Evolutionary conservation across 2,329 filamentous ascomycete genomes (phyloP), one percentile per base, ranked within the genome.

Genomic region (Nannizzia gypsea): DNA sequence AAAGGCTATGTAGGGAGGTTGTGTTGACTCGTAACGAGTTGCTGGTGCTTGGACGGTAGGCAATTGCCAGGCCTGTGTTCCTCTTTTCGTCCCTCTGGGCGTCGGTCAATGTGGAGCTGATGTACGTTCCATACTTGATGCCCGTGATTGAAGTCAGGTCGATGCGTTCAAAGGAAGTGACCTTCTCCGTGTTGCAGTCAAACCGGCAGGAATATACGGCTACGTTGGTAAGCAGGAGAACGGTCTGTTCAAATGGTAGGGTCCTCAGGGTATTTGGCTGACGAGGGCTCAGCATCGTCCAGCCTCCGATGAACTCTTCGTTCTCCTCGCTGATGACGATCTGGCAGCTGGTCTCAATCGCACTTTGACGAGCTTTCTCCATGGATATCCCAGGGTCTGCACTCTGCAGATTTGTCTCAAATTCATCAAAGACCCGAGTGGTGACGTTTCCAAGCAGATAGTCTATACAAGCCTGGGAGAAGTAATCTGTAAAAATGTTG

Each of bases 401-500:
- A 48, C 86, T 91, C 82, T 91, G 95, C 83, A 99, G 90, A 66
- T 91, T 88, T 15, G 87, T 84, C 69, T 96, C 90, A 64, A 99
- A 99, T 66, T 99, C 93, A 60, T 92, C 88, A 69, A 97, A 97
- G 2, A 96, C 87, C 15, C 85, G 79, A 1, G 85, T 86, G 0
- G 87, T 90, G 9, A 95, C 89, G 65, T 93, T 93, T 20, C 93
- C 93, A 0, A 97, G 82, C 3, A 96, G 81, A 69, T 93, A 97
- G 71, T 99, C 93, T 64, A 99, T 96, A 57, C 89, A 89, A 0
- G 90, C 89, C 71, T 99, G 93, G 22, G 91, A 88, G 73, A 97
- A 97, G 72, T 95, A 96, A 74, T 99, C 93, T 66, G 95, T 96
- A 64, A 99, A 90, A 74, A 97, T 93, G 65, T 96, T 97, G 69